Base-by-base conservation (phyloP, 176 grass and related monocot species). In the Triticum dicoccoides region DNA sequence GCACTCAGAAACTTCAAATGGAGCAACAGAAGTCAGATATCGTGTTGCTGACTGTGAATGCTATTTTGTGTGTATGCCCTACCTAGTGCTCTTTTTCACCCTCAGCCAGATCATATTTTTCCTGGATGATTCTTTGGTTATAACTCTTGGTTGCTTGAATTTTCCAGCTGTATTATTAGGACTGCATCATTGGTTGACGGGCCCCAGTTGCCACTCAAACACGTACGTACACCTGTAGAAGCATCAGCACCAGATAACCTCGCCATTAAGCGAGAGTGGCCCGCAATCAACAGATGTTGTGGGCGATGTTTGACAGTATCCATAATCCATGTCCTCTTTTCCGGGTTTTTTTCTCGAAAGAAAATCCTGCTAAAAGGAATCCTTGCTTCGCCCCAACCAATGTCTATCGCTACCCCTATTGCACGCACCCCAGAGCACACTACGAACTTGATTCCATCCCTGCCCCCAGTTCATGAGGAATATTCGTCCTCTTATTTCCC, bases 131-230 rank as follows among this genome's bases (percentile, higher is more conserved):
- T 38, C 15, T 10, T 41, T 25, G 3, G 52, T 25, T 15, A 7
- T 12, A 81, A 3, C 4, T 2, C 11, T 38, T 65, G 0, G 13
- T 44, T 61, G 34, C 23, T 90, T 64, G 29, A 18, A n/a, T 49
- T 84, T 37, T 75, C 52, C 0, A 56, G 25, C 18, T 4, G 7
- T 73, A 12, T 27, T 45, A 25, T 8, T 76, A 10, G 45, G 23
- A 17, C 6, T 15, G 74, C 73, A 87, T 87, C 64, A 74, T 49
- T 75, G 72, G 45, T 29, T 27, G 12, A 17, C 87, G 73, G 41
- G 65, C 34, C 25, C 2, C 1, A 32, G 52, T 25, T 65, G 79
- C 38, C 84, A 82, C 61, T 21, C 71, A 51, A 27, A 61, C 14
- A 52, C 14, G 9, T 42, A 38, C 37, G 44, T 14, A 61, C 70